Conservation (phyloP, 495 filamentous ascomycete genomes). For the Glarea lozoyensis region DNA sequence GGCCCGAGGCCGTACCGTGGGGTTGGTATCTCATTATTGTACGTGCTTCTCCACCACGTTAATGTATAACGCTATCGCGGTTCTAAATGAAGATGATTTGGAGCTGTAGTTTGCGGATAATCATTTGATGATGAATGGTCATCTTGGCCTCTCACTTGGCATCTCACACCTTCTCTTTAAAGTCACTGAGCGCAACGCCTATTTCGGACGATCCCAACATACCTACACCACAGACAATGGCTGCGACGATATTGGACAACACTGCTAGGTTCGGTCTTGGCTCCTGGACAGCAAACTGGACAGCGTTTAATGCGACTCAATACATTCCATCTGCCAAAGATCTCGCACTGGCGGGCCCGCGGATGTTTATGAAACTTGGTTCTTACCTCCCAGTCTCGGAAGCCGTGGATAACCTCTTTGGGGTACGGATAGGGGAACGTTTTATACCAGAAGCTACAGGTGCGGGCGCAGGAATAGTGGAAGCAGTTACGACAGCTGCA, state of each 20-base stretch:
- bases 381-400: conserved; percentile 50
- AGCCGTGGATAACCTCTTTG: conserved; percentile 47
- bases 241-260: conserved; percentile 8
- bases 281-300: conserved; percentile 21
- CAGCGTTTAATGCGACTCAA: conserved; percentile 19
- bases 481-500: conserved; percentile 25
- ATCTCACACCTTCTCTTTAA: too few relatives aligned
- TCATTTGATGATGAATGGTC: too few relatives aligned
- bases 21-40: too few relatives aligned
- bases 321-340: conserved; percentile 32
- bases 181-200: too few relatives aligned
- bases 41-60: too few relatives aligned
- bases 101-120: too few relatives aligned
- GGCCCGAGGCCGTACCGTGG: too few relatives aligned
- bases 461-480: conserved; percentile 18
- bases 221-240: conserved; percentile 7
- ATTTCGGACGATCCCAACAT: neutral
- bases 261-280: conserved; percentile 8
- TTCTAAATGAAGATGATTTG: too few relatives aligned
- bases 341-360: conserved; percentile 49
- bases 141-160: too few relatives aligned
- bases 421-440: conserved; percentile 42
- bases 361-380: conserved; percentile 55
- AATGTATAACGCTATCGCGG: too few relatives aligned
- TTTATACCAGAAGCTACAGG: conserved; percentile 50